Evolutionary conservation across 1,284 basidiomycete species (phyloP), one percentile per base, ranked within the genome.

Genomic region (Trametes versicolor): DNA sequence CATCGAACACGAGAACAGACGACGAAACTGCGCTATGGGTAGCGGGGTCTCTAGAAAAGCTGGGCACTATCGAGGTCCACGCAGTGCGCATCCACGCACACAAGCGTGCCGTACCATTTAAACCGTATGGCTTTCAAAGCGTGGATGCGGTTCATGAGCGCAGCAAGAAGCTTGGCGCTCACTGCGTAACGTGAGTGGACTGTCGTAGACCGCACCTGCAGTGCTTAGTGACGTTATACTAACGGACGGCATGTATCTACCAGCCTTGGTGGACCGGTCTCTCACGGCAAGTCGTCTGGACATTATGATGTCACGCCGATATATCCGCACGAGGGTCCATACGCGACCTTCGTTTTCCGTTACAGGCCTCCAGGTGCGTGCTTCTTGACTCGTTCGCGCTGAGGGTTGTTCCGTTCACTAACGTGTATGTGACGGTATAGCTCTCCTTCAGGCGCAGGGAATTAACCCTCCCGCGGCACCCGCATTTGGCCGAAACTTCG

Each of bases 61-160:
- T 70, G 0, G 68, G 68, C 43, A 55, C 60, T 19, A 67, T 70
- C 25, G 60, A 64, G 15, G 62, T 67, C 9, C 41, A 25, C 21
- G 53, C 62, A n/a, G 23, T 61, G 32, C 62, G 67, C 58, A 65
- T 57, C 13, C 54, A 47, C 19, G 21, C 25, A 29, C 2, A 23
- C 9, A n/a, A 3, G 12, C 3, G 51, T 34, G 7, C 51, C 52
- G 1, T 43, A 25, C 15, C 55, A 45, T 54, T 53, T 59, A 15
- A 39, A 36, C 56, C 51, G 29, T 21, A 29, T 19, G n/a, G 3
- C 5, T 66, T 60, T 50, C 45, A 23, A 1, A 60, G 48, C 29
- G 61, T 66, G 2, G 68, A 60, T n/a, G 51, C 64, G 10, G 63
- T 73, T 13, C 69, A 73, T 36, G 72, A 73, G 57, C 67, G 70